Conservation (phyloP, 257 asterid genomes). For the Petunia secreta region DNA sequence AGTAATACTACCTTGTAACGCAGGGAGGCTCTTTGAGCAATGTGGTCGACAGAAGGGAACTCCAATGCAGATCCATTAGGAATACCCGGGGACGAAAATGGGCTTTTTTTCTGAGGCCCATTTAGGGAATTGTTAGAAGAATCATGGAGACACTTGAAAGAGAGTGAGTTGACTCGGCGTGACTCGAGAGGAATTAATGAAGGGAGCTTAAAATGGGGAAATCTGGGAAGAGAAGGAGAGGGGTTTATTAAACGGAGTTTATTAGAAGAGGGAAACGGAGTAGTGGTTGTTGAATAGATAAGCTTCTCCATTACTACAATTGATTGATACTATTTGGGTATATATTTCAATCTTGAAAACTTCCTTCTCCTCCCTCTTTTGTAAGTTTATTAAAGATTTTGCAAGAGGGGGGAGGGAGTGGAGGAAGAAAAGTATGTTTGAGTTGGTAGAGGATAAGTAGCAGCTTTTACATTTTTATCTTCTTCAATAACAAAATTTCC, state of each 20-base stretch:
- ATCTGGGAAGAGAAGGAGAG: conserved; percentile 40
- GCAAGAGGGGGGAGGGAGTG: not conserved
- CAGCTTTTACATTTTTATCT: not conserved
- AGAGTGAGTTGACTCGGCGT: conserved; percentile 44
- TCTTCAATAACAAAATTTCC: no score
- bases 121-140: conserved; percentile 23
- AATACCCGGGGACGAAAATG: conserved; percentile 35
- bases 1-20: conserved; percentile 47
- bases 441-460: conserved; percentile 10
- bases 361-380: not conserved
- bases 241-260: not conserved
- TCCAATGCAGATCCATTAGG: conserved; percentile 37
- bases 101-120: conserved; percentile 23
- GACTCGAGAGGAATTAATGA: conserved; percentile 9
- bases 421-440: not conserved
- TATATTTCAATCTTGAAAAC: no score
- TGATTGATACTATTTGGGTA: not conserved
- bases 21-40: conserved; percentile 35
- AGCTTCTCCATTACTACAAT: conserved; percentile 61
- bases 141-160: conserved; percentile 38
- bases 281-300: conserved; percentile 43
- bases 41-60: conserved; percentile 37
- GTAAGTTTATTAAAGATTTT: not conserved
- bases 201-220: conserved; percentile 22
- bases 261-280: not conserved